Conservation (phyloP, 495 filamentous ascomycete genomes). For the Talaromyces wortmannii region DNA sequence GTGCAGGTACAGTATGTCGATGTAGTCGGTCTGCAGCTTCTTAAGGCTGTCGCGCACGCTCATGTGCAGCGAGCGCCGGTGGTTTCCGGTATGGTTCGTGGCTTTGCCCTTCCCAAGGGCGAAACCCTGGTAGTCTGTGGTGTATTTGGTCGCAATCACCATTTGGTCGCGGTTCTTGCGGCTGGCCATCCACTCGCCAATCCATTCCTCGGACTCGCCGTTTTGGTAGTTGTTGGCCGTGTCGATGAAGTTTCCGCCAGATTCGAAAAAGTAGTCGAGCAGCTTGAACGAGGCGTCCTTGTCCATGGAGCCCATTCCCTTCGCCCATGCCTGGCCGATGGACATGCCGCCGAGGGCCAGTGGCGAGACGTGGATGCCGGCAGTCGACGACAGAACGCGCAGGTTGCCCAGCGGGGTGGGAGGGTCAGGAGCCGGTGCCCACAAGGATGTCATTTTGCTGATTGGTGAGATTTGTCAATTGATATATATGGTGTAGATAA, state of each 20-base stretch:
- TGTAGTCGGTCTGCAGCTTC: slow-evolving; percentile 58
- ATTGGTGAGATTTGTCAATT: neutral
- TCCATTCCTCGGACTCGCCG: slow-evolving; percentile 45
- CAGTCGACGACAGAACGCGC: slow-evolving; percentile 45
- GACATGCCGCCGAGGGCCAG: slow-evolving; percentile 57
- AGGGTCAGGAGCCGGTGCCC: slow-evolving; percentile 28
- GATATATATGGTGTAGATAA: neutral
- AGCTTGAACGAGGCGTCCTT: slow-evolving; percentile 40
- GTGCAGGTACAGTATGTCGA: slow-evolving; percentile 60
- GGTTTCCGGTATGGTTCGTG: slow-evolving; percentile 50
- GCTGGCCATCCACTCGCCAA: slow-evolving; percentile 53
- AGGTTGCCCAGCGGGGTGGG: slow-evolving; percentile 25
- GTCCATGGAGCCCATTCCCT: slow-evolving; percentile 41
- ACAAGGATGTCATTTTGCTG: neutral
- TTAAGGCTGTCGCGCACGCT: slow-evolving; percentile 47
- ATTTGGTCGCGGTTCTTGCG: slow-evolving; percentile 54
- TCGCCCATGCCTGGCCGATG: slow-evolving; percentile 48
- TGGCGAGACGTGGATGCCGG: slow-evolving; percentile 54
- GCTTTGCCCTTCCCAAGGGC: slow-evolving; percentile 35
- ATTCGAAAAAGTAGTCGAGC: slow-evolving; percentile 42
- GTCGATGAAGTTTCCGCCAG: slow-evolving; percentile 50
- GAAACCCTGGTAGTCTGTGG: slow-evolving; percentile 26
- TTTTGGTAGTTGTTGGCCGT: slow-evolving; percentile 49
- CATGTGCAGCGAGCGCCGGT: slow-evolving; percentile 43
- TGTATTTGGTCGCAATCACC: slow-evolving; percentile 71